Conservation (phyloP, 1,139 yeast genomes). For the Taphrina deformans region DNA sequence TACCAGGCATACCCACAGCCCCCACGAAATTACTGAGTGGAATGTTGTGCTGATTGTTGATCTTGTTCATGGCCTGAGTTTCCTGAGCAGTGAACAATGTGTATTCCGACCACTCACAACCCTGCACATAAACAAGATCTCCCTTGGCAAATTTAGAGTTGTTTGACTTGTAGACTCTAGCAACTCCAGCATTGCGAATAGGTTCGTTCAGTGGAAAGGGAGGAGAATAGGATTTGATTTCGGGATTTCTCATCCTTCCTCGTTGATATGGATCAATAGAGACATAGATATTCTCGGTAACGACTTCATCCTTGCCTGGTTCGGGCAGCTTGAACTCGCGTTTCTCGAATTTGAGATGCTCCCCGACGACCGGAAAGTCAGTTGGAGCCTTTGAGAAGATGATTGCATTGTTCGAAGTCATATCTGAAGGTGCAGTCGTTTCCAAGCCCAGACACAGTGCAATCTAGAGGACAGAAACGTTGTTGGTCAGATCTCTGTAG, state of each 20-base stretch:
- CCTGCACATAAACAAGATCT: conserved; percentile 31
- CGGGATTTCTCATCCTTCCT: conserved; percentile 37
- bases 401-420: conserved; percentile 28
- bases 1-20: conserved; percentile 58
- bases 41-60: conserved; percentile 26
- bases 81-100: conserved; percentile 21
- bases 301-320: conserved; percentile 37
- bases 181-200: conserved; percentile 36
- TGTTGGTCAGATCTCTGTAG: no score
- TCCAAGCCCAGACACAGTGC: no score
- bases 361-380: conserved; percentile 27
- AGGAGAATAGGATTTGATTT: conserved; percentile 35
- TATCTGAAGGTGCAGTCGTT: no score
- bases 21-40: conserved; percentile 45
- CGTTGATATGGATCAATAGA: conserved; percentile 40
- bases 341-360: conserved; percentile 32
- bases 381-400: conserved; percentile 27
- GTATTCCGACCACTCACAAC: conserved; percentile 34
- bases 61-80: not conserved
- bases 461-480: no score
- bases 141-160: conserved; percentile 30
- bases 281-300: conserved; percentile 36
- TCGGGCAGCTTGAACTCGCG: conserved; percentile 38
- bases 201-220: conserved; percentile 36
- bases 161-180: conserved; percentile 35